A percentile compares a stretch with the other conserved stretches of the same genome.
Conservation (phyloP, 2,329 filamentous ascomycete species). For the Cadophora malorum region DNA sequence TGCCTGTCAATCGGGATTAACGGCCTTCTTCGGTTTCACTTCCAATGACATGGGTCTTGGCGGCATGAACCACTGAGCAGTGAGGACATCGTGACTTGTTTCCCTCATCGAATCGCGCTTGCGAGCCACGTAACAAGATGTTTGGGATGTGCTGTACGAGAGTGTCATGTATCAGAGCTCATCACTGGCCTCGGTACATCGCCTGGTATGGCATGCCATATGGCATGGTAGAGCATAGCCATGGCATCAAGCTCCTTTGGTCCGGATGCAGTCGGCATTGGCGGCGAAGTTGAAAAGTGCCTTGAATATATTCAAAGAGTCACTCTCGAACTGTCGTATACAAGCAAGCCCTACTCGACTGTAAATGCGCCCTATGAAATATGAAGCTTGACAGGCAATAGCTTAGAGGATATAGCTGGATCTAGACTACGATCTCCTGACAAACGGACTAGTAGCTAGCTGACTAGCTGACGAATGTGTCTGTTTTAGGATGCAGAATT, state of each 20-base stretch:
- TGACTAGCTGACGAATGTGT: conserved; percentile 4
- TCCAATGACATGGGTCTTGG: conserved; percentile 28
- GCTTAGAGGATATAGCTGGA: background rate
- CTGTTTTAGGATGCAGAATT: background rate
- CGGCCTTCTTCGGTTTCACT: conserved; percentile 36
- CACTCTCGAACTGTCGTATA: background rate
- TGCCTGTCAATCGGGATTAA: conserved; percentile 19
- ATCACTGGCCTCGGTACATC: conserved; percentile 3
- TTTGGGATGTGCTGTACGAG: conserved; percentile 36
- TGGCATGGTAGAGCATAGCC: background rate
- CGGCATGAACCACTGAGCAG: conserved; percentile 24
- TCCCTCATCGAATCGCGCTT: conserved; percentile 9
- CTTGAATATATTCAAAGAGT: background rate
- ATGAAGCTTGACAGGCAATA: background rate
- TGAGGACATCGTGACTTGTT: conserved; percentile 18
- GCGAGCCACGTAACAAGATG: conserved; percentile 35
- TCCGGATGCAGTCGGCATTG: conserved; percentile 6
- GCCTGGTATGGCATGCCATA: background rate
- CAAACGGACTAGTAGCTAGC: background rate
- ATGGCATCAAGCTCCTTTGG: conserved; percentile 10
- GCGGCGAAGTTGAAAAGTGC: background rate
- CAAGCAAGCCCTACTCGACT: conserved; percentile 1
- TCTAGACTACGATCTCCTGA: background rate
- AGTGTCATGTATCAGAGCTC: conserved; percentile 8
- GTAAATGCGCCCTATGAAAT: background rate